Evolutionary conservation across 345 rosid species (phyloP).

Genomic region (Moricandia moricandioides): DNA sequence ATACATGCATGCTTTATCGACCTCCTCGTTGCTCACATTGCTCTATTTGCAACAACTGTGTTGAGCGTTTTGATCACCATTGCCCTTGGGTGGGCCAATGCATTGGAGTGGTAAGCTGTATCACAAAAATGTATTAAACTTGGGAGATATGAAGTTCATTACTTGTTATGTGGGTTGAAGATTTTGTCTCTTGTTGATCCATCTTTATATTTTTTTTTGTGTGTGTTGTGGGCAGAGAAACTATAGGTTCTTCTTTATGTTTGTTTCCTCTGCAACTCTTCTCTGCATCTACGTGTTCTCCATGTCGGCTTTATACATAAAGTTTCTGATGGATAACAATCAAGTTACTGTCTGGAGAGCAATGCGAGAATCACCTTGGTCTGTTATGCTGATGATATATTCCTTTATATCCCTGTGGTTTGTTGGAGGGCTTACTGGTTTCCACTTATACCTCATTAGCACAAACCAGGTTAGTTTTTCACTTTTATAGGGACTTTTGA

Average conservation of each 20-base stretch:
- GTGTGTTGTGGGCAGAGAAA: conserved; percentile 63
- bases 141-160: not conserved
- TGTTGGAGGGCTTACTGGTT: conserved; percentile 95
- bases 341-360: conserved; percentile 79
- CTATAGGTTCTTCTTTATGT: conserved; percentile 96
- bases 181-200: not conserved
- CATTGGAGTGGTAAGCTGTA: conserved; percentile 75
- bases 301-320: conserved; percentile 80
- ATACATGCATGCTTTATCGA: conserved; percentile 95
- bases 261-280: conserved; percentile 79
- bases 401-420: conserved; percentile 89
- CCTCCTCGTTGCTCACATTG: conserved; percentile 97
- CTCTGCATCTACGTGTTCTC: conserved; percentile 90
- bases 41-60: conserved; percentile 43
- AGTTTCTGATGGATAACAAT: conserved; percentile 66
- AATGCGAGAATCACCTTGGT: conserved; percentile 84
- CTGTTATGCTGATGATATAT: conserved; percentile 75
- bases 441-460: conserved; percentile 85
- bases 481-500: not conserved
- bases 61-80: conserved; percentile 97
- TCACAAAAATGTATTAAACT: not conserved
- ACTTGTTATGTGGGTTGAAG: too few species aligned
- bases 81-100: conserved; percentile 99
- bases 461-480: conserved; percentile 74
- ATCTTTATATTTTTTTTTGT: not conserved